A percentile compares a stretch with the other conserved stretches of the same genome.
These are phyloP conservation scores for Aspergillus sojae DNA, from an alignment of 2,329 filamentous ascomycete species.

Conservation along the genomic window DNA sequence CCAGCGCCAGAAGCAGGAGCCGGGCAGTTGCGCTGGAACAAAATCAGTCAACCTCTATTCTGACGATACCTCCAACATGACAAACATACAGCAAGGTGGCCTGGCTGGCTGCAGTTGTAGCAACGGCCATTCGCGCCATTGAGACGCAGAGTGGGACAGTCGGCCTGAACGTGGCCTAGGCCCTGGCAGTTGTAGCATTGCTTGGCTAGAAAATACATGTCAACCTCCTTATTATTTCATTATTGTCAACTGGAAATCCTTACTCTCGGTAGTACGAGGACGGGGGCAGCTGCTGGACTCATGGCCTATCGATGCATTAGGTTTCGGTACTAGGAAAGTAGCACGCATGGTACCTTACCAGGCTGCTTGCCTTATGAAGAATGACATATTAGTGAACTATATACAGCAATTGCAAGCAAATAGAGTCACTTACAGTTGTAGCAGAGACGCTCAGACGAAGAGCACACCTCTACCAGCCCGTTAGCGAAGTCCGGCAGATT, in stretches of 20 bases:
- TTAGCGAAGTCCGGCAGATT: conserved; percentile 54
- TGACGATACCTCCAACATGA: background rate
- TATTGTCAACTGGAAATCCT: conserved; percentile 34
- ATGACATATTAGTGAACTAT: conserved; percentile 22
- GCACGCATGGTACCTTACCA: conserved; percentile 37
- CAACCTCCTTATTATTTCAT: conserved; percentile 14
- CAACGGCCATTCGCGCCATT: conserved; percentile 84
- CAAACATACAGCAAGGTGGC: conserved; percentile 79
- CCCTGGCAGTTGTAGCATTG: conserved; percentile 99
- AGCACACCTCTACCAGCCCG: conserved; percentile 76
- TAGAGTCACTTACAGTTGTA: conserved; percentile 81
- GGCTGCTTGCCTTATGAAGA: conserved; percentile 47
- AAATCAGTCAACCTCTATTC: background rate
- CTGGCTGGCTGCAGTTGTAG: conserved; percentile 93
- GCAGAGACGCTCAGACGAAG: conserved; percentile 95
- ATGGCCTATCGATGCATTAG: conserved; percentile 62
- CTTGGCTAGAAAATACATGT: conserved; percentile 65
- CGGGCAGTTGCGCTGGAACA: conserved; percentile 73
- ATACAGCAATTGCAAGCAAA: conserved; percentile 11
- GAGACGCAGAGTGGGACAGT: conserved; percentile 94
- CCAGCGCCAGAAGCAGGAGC: conserved; percentile 68
- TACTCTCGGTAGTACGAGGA: conserved; percentile 90
- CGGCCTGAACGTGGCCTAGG: conserved; percentile 95
- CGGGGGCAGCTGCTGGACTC: conserved; percentile 97
- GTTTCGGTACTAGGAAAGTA: conserved; percentile 18